A percentile compares a stretch with the other conserved stretches of the same genome.
phyloP scores from a whole-genome alignment of 208 protist species.

The Leishmania tarentolae region DNA sequence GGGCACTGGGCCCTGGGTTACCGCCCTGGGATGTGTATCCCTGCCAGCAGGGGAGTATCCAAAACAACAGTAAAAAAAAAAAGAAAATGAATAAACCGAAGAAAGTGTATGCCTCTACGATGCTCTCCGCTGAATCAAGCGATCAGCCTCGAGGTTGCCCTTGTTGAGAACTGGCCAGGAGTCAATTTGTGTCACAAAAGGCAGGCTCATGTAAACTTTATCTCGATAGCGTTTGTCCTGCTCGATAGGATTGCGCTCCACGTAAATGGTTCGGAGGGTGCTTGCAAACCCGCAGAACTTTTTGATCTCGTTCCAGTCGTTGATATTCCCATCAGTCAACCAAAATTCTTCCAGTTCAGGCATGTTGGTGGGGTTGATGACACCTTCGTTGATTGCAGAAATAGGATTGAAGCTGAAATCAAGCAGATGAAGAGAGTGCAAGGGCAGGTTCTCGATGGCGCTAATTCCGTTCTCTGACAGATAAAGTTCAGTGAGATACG shows the following conservation, averaged over 20 bases:
- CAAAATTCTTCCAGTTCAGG: constrained; percentile 88
- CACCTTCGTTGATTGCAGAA: constrained; percentile 56
- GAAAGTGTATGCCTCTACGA: constrained; percentile 1
- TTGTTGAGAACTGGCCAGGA: constrained; percentile 91
- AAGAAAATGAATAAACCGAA: too few relatives aligned
- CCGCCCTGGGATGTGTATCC: not conserved
- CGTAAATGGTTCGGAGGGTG: constrained; percentile 84
- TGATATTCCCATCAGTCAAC: constrained; percentile 88
- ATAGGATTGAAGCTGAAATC: constrained; percentile 91
- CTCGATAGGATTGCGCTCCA: constrained; percentile 91
- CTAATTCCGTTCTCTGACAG: constrained; percentile 86
- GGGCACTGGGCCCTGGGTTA: not conserved
- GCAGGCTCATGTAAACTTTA: constrained; percentile 84
- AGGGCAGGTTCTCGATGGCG: constrained; percentile 64
- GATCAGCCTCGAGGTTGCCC: constrained; percentile 78
- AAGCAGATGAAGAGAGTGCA: constrained; percentile 56
- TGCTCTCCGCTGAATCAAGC: constrained; percentile 53
- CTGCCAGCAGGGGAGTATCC: not conserved
- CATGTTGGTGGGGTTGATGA: constrained; percentile 71
- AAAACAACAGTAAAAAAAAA: not conserved
- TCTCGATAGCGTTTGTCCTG: constrained; percentile 88
- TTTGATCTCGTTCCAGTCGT: constrained; percentile 77
- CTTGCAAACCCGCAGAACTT: constrained; percentile 66
- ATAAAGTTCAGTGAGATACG: constrained; percentile 71
- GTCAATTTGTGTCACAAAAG: constrained; percentile 88